Percentiles rank a stretch among this genome's conserved stretches.
Evolutionary conservation across 331 rosid genomes (phyloP).

Genomic region (Phaseolus coccineus): DNA sequence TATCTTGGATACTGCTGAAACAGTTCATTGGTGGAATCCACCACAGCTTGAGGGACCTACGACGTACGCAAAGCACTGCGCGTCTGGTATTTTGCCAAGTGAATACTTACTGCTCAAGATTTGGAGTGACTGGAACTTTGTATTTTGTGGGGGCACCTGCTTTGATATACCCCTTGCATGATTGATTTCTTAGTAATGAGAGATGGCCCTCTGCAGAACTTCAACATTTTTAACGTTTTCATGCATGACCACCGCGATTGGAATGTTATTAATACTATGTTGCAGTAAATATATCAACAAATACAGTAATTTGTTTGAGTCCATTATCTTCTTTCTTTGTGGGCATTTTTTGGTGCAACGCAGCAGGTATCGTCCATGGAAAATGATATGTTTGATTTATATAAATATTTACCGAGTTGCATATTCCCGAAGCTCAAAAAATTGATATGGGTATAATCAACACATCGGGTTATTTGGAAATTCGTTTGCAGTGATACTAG

Average conservation of each 20-base stretch:
- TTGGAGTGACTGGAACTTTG: constrained; percentile 44
- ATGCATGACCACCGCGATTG: constrained; percentile 4
- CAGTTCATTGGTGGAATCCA: constrained; percentile 46
- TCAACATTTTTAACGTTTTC: constrained; percentile 18
- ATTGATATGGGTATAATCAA: neutral
- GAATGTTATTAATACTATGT: constrained; percentile 12
- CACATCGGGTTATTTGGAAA: neutral
- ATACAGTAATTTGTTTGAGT: neutral
- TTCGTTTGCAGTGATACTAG: neutral
- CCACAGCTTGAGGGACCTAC: constrained; percentile 52
- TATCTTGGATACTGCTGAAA: constrained; percentile 34
- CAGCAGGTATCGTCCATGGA: neutral
- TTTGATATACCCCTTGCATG: constrained; percentile 47
- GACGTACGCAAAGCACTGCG: constrained; percentile 42
- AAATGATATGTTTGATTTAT: too few relatives aligned
- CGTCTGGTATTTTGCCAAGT: constrained; percentile 41
- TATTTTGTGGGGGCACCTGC: constrained; percentile 59
- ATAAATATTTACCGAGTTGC: neutral
- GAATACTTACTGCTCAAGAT: constrained; percentile 46
- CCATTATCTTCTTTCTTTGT: neutral
- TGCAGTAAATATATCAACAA: neutral
- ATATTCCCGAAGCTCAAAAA: neutral
- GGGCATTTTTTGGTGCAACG: neutral
- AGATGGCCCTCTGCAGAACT: constrained; percentile 27
- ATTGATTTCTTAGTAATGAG: constrained; percentile 47